A percentile compares a stretch with the other conserved stretches of the same genome.
Conservation (phyloP, 495 filamentous ascomycete genomes). For the Rusavskia elegans region DNA sequence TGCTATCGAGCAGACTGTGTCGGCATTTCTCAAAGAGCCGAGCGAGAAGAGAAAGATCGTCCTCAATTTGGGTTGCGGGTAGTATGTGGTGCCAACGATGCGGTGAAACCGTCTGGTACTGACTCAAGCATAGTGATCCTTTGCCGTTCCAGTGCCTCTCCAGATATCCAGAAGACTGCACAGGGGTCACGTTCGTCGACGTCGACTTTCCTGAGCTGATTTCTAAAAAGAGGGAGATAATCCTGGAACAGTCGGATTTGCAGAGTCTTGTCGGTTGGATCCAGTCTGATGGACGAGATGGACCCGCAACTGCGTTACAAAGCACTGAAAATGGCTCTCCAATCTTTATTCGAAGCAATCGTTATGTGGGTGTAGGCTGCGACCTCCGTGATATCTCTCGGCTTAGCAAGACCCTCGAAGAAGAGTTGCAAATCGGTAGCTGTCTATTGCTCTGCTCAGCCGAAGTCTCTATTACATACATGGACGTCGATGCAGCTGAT, state of each 20-base stretch:
- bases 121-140: slow-evolving; percentile 49
- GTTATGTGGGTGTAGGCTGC: slow-evolving; percentile 69
- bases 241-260: slow-evolving; percentile 44
- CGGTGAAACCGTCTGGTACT: not conserved
- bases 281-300: too few species aligned
- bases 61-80: slow-evolving; percentile 81
- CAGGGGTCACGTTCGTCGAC: slow-evolving; percentile 56
- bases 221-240: slow-evolving; percentile 49
- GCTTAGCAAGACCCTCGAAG: slow-evolving; percentile 39
- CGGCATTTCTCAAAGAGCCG: slow-evolving; percentile 46
- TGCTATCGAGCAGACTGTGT: slow-evolving; percentile 57
- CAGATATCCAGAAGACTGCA: slow-evolving; percentile 38
- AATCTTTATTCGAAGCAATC: slow-evolving; percentile 43
- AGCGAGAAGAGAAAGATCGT: slow-evolving; percentile 53
- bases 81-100: slow-evolving; percentile 37
- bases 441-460: slow-evolving; percentile 62
- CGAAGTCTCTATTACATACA: slow-evolving; percentile 84
- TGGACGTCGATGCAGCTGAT: slow-evolving; percentile 63
- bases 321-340: slow-evolving; percentile 24
- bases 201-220: slow-evolving; percentile 79
- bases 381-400: slow-evolving; percentile 52
- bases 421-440: slow-evolving; percentile 34
- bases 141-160: slow-evolving; percentile 72
- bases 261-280: slow-evolving; percentile 25
- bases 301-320: slow-evolving; percentile 19